Base-by-base conservation (phyloP, 352 stramenopile species). In the Phytophthora constricta region DNA sequence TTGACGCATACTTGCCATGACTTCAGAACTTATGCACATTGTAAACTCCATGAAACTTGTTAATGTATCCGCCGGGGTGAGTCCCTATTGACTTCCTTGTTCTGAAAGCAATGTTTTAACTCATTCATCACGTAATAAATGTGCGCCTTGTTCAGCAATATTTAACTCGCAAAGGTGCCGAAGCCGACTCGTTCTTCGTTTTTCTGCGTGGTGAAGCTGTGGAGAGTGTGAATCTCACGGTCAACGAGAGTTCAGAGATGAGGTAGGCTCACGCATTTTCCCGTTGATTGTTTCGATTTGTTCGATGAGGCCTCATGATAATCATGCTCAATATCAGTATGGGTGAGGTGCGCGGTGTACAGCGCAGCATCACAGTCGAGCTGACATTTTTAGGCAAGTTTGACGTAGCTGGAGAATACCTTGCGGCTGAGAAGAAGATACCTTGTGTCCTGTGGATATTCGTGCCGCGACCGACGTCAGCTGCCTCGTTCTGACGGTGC, bases 31-130 rank as follows among this genome's bases (percentile, higher is more conserved):
- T 60, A 95, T 93, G 84, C 85, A 92, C 39, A 69, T 95, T 28
- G 78, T 92, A 46, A 92, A 93, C 63, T 93, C 84, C 4, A 93
- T 92, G 84, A 93, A 93, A 72, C 70, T 91, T n/a, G 49, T 89
- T 10, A 82, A 69, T 0, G 50, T 91, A 14, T 77, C 80, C 27
- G 83, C 80, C 7, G 80, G 82, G 1, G 85, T 93, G 48, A 19
- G 57, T 67, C 13, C 7, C 22, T 23, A 8, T 23, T n/a, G 14
- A n/a, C n/a, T 25, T 23, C 2, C 7, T 23, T 23, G 4, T 23
- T 47, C n/a, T n/a, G 11, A 2, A 42, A 4, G 4, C 10, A 42
- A 16, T 16, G 3, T 42, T 42, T 10, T 5, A 16, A 42, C 34
- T 16, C 34, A 42, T 16, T 42, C 4, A 4, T 16, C 34, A 16